Evolutionary conservation across 2,329 filamentous ascomycete species (phyloP), one percentile per base, ranked within the genome.

Genomic region (Fusarium drepaniforme): DNA sequence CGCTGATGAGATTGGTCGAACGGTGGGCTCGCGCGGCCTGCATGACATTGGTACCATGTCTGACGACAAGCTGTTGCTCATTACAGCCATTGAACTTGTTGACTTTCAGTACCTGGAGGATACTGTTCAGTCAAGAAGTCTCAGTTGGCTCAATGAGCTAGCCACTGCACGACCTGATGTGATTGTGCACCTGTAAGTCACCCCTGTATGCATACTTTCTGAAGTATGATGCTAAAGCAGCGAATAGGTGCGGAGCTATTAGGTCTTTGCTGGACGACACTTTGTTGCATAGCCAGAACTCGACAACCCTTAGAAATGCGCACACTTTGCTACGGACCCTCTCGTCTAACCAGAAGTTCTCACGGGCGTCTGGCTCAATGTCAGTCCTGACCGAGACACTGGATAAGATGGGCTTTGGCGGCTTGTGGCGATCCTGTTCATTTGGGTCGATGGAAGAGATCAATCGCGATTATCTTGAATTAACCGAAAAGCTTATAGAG

Each of bases 51-150:
- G 84, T 7, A 82, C 83, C 21, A 85, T 92, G 76, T 88, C 87
- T 64, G 91, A 93, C 71, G 88, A 90, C 73, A 90, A 93, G 69
- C 79, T 93, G 15, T 81, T 93, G 18, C 85, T 93, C 8, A 90
- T 90, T 71, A 89, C 90, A 4, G 90, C 90, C 1, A 90, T 93
- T 66, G 88, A 90, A 77, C 84, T 93, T 49, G 88, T 93, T 12
- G 92, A 93, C 78, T 93, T 93, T 77, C 88, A 89, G 66, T 89
- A 89, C 67, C 83, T 93, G 9, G 91, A 93, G 67, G 91, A 93
- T 66, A 84, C 85, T 2, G 86, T 91, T 21, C 91, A 93, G 79
- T 87, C 88, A 51, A 86, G 90, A 16, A 89, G 86, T 18, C 82
- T 93, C 4, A 79, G 84, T 18, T 92, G 91, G 90, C 84, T 93